A percentile compares a stretch with the other conserved stretches of the same genome.
Evolutionary conservation across 257 asterid species (phyloP).

Genomic region (Plantago ovata): DNA sequence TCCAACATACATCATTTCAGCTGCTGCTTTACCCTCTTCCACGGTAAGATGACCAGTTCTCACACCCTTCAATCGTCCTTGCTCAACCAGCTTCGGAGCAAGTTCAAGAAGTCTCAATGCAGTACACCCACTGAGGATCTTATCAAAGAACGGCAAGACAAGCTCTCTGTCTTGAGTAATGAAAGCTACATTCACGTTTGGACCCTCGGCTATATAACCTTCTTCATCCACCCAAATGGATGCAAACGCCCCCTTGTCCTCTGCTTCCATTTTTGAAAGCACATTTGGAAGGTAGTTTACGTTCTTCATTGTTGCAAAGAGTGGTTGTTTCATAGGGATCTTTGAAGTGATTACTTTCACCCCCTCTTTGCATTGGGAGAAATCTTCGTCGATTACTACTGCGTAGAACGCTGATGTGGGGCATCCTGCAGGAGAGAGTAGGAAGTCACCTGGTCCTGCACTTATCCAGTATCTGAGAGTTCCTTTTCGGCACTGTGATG

Average conservation of each 20-base stretch:
- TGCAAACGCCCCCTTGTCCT: constrained; percentile 61
- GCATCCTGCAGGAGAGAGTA: constrained; percentile 70
- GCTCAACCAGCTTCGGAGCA: constrained; percentile 62
- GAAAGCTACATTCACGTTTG: constrained; percentile 85
- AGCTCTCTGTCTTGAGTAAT: constrained; percentile 62
- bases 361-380: constrained; percentile 66
- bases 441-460: constrained; percentile 84
- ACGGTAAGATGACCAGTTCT: constrained; percentile 36
- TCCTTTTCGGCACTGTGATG: constrained; percentile 61
- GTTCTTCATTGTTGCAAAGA: constrained; percentile 75
- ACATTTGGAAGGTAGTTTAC: constrained; percentile 94
- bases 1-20: constrained; percentile 90
- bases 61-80: constrained; percentile 56
- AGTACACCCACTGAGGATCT: constrained; percentile 76
- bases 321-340: constrained; percentile 74
- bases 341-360: constrained; percentile 68
- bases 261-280: constrained; percentile 82
- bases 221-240: constrained; percentile 80
- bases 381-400: constrained; percentile 58
- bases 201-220: constrained; percentile 86
- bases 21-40: constrained; percentile 51
- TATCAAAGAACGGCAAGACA: constrained; percentile 61
- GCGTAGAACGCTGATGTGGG: constrained; percentile 76
- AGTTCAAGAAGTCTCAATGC: constrained; percentile 76
- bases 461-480: constrained; percentile 80